These are phyloP conservation scores for Bimuria novae-zelandiae DNA, from an alignment of 2,329 filamentous ascomycete genomes.

Conservation along the genomic window DNA sequence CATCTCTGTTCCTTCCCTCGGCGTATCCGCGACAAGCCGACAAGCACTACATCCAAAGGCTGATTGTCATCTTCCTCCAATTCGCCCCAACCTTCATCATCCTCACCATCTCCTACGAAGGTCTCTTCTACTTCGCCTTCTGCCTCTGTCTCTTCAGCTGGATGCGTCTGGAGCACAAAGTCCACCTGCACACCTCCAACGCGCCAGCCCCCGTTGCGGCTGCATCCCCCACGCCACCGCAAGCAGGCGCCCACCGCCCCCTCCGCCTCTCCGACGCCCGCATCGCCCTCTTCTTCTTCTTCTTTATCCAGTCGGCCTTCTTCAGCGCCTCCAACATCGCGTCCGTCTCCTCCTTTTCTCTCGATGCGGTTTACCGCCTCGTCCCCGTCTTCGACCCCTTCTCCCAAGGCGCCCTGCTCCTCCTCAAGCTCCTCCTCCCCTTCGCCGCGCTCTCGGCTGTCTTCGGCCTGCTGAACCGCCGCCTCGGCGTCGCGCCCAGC, in stretches of 20 bases:
- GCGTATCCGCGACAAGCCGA: conserved; percentile 81
- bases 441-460: conserved; percentile 93
- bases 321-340: conserved; percentile 97
- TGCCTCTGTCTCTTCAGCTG: conserved; percentile 80
- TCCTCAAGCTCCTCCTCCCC: conserved; percentile 89
- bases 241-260: conserved; percentile 60
- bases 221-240: conserved; percentile 39
- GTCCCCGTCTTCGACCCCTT: conserved; percentile 94
- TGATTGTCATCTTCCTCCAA: conserved; percentile 87
- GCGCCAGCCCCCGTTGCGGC: conserved; percentile 43
- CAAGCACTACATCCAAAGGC: conserved; percentile 84
- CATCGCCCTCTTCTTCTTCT: conserved; percentile 92
- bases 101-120: conserved; percentile 95
- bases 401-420: conserved; percentile 81
- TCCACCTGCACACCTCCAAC: conserved; percentile 56
- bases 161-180: conserved; percentile 87
- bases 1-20: conserved; percentile 78
- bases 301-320: conserved; percentile 91
- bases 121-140: conserved; percentile 92
- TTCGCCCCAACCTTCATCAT: conserved; percentile 95
- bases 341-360: conserved; percentile 87
- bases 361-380: conserved; percentile 86
- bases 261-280: conserved; percentile 83
- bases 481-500: conserved; percentile 81
- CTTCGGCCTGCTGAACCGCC: conserved; percentile 86